These are phyloP conservation scores for Vachellia pachyceras DNA, from an alignment of 306 rosid genomes.

Conservation along the genomic window DNA sequence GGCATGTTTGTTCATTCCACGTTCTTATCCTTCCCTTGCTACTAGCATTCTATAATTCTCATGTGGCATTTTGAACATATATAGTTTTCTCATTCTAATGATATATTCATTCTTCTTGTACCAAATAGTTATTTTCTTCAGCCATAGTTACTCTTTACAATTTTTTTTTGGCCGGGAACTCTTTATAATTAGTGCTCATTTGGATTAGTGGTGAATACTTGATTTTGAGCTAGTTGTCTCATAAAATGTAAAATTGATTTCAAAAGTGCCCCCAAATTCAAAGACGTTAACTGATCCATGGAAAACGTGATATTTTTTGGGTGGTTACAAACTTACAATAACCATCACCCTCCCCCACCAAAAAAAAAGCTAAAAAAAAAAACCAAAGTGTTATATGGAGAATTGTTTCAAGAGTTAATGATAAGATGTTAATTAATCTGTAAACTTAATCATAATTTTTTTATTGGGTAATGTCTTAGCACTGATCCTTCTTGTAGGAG, in stretches of 20 bases:
- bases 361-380: too few species aligned
- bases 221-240: too few species aligned
- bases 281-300: not conserved
- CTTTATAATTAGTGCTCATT: slow-evolving; percentile 1
- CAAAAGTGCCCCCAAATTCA: too few species aligned
- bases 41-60: slow-evolving; percentile 35
- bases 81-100: slow-evolving; percentile 45
- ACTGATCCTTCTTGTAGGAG: too few species aligned
- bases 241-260: too few species aligned
- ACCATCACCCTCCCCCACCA: too few species aligned
- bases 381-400: not conserved
- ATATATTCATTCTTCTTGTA: slow-evolving; percentile 46
- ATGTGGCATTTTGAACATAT: slow-evolving; percentile 42
- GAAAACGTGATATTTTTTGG: not conserved
- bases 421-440: not conserved
- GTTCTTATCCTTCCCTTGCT: slow-evolving; percentile 42
- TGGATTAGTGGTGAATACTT: too few species aligned
- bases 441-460: not conserved
- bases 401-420: not conserved
- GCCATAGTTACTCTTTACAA: not conserved
- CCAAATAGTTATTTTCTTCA: slow-evolving; percentile 11
- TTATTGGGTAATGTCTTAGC: not conserved
- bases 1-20: slow-evolving; percentile 46
- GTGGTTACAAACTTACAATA: too few species aligned
- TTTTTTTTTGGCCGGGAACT: not conserved